Evolutionary conservation across 257 asterid species (phyloP).

Genomic region (Apocynum venetum): DNA sequence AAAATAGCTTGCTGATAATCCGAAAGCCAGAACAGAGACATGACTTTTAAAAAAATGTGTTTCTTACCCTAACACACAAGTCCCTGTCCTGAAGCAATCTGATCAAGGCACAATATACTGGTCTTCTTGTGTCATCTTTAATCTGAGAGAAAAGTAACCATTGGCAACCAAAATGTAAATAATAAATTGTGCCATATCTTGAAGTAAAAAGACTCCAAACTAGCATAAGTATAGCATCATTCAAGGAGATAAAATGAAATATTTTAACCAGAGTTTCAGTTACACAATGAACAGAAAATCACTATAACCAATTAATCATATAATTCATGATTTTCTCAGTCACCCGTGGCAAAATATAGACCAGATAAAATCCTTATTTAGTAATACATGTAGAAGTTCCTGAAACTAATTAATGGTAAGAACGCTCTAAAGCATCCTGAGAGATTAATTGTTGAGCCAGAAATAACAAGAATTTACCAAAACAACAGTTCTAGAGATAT

Average conservation of each 20-base stretch:
- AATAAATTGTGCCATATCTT: background rate
- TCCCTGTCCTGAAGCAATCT: constrained; percentile 86
- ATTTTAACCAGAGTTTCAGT: background rate
- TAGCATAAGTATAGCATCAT: background rate
- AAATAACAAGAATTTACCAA: background rate
- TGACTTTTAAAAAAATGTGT: constrained; percentile 6
- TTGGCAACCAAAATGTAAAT: background rate
- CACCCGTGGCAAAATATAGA: background rate
- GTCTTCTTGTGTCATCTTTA: constrained; percentile 79
- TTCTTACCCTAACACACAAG: constrained; percentile 85
- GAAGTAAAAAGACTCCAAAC: constrained; percentile 4
- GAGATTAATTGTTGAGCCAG: background rate
- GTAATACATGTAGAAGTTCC: background rate
- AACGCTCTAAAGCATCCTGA: background rate
- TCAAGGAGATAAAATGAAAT: background rate
- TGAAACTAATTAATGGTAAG: background rate
- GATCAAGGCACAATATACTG: constrained; percentile 88
- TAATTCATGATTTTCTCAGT: background rate
- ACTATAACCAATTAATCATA: background rate
- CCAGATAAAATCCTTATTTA: background rate
- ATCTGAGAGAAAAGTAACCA: constrained; percentile 45
- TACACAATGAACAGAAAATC: background rate
- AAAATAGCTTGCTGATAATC: background rate
- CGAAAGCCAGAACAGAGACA: background rate
- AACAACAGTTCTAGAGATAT: background rate